phyloP scores from a whole-genome alignment of 257 asterid species.

The Anisodus acutangulus region DNA sequence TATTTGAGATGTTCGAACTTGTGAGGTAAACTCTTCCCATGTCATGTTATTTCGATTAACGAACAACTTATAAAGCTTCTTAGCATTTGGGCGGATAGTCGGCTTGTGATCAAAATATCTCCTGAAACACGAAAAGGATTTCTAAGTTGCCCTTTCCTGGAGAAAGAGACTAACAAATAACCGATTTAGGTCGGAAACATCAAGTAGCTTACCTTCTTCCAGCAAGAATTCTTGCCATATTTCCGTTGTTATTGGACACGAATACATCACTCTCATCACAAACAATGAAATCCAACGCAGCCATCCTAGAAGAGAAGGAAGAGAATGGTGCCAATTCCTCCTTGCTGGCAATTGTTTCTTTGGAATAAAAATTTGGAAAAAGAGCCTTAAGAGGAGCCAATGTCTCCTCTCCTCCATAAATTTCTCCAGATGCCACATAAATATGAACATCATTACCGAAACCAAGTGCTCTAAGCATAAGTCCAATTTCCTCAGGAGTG shows the following conservation, averaged over 20 bases:
- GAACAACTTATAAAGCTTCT: constrained; percentile 56
- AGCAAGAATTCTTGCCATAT: constrained; percentile 80
- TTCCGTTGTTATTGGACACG: constrained; percentile 77
- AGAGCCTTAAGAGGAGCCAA: constrained; percentile 68
- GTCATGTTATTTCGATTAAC: constrained; percentile 51
- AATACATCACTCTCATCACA: constrained; percentile 83
- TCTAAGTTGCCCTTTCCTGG: background rate
- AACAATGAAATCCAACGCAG: constrained; percentile 78
- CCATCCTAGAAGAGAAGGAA: constrained; percentile 77
- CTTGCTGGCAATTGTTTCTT: constrained; percentile 65
- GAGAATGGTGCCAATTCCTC: constrained; percentile 66
- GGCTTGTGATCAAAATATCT: constrained; percentile 72
- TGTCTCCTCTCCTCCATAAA: constrained; percentile 72
- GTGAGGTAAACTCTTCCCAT: constrained; percentile 68
- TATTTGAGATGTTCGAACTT: constrained; percentile 52
- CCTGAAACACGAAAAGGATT: constrained; percentile 46
- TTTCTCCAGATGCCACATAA: constrained; percentile 80
- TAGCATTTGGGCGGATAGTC: constrained; percentile 75
- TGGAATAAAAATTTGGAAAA: constrained; percentile 72
- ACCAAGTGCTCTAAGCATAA: constrained; percentile 79
- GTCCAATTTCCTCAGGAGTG: constrained; percentile 78
- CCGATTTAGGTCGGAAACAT: background rate
- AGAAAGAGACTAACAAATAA: background rate
- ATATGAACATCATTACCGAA: constrained; percentile 68
- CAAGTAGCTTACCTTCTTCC: constrained; percentile 56